phyloP scores from a whole-genome alignment of 1,284 basidiomycete genomes.

The Cryptococcus wingfieldii region DNA sequence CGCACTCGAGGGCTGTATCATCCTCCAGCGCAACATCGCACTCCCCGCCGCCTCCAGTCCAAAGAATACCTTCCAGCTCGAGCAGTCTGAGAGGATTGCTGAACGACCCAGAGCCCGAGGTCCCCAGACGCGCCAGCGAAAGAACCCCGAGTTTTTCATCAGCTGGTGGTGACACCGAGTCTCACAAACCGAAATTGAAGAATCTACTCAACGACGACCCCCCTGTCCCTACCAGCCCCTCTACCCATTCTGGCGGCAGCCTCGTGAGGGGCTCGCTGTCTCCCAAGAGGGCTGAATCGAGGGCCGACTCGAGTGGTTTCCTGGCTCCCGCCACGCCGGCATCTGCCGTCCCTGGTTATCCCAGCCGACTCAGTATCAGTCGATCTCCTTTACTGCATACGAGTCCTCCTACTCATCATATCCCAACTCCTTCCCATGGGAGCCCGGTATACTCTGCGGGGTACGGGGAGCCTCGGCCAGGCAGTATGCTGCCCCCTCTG shows the following conservation, averaged over 20 bases:
- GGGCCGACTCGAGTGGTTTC: slow-evolving; percentile 11
- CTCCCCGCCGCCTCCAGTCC: slow-evolving; percentile 11
- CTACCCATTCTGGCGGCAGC: neutral
- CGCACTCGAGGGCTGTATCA: neutral
- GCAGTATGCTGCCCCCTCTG: slow-evolving; percentile 31
- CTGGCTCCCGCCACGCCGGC: neutral
- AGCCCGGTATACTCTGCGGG: neutral
- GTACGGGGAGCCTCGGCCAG: slow-evolving; percentile 1
- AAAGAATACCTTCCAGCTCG: slow-evolving; percentile 5
- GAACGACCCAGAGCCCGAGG: slow-evolving; percentile 12
- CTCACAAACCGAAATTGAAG: slow-evolving; percentile 5
- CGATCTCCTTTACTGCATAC: neutral
- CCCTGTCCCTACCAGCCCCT: neutral
- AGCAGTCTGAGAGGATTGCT: slow-evolving; percentile 25
- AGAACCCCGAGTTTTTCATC: neutral
- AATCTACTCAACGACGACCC: slow-evolving; percentile 4
- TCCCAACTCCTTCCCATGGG: neutral
- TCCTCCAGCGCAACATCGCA: slow-evolving; percentile 1
- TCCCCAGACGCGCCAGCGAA: neutral
- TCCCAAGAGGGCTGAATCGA: slow-evolving; percentile 4
- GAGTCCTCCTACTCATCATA: neutral
- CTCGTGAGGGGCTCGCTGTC: slow-evolving; percentile 3
- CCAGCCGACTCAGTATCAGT: too few relatives aligned
- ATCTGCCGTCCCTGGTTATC: too few relatives aligned
- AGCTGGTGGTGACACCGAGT: slow-evolving; percentile 1